phyloP scores from a whole-genome alignment of 2,329 filamentous ascomycete genomes.

The Mycogone perniciosa region DNA sequence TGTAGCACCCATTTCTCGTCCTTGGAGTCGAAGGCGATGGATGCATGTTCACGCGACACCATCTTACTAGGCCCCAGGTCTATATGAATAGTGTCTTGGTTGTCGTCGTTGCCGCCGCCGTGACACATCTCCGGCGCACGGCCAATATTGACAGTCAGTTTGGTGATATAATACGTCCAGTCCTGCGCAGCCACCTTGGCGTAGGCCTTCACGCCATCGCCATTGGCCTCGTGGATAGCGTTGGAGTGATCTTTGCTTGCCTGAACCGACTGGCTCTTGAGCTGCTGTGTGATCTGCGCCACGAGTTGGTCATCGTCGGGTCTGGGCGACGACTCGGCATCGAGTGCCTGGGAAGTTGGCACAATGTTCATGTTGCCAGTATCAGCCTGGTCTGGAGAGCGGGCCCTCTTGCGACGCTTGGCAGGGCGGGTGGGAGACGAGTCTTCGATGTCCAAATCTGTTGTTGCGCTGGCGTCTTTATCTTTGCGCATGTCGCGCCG shows the following conservation, averaged over 20 bases:
- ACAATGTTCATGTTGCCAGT: constrained; percentile 13
- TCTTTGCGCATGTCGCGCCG: constrained; percentile 35
- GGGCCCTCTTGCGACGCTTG: constrained; percentile 57
- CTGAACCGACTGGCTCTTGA: constrained; percentile 46
- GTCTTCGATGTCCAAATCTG: constrained; percentile 36
- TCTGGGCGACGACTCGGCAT: constrained; percentile 32
- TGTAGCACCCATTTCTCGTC: constrained; percentile 72
- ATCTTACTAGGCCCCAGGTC: constrained; percentile 82
- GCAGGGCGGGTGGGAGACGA: constrained; percentile 56
- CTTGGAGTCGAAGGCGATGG: constrained; percentile 65
- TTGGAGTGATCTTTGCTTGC: constrained; percentile 59
- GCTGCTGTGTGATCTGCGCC: constrained; percentile 48
- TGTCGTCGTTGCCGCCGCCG: constrained; percentile 34
- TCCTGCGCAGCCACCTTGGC: constrained; percentile 76
- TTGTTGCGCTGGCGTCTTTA: constrained; percentile 23
- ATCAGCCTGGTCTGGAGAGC: constrained; percentile 13
- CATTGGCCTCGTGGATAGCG: constrained; percentile 54
- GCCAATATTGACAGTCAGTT: constrained; percentile 69
- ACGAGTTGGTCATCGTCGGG: constrained; percentile 52
- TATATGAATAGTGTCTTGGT: constrained; percentile 63
- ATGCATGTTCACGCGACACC: constrained; percentile 69
- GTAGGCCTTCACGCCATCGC: constrained; percentile 63
- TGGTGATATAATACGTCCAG: constrained; percentile 80
- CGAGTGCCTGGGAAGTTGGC: constrained; percentile 28
- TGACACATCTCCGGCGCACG: constrained; percentile 51